phyloP scores from a whole-genome alignment of 1,284 basidiomycete species.

The Moniliophthora roreri region DNA sequence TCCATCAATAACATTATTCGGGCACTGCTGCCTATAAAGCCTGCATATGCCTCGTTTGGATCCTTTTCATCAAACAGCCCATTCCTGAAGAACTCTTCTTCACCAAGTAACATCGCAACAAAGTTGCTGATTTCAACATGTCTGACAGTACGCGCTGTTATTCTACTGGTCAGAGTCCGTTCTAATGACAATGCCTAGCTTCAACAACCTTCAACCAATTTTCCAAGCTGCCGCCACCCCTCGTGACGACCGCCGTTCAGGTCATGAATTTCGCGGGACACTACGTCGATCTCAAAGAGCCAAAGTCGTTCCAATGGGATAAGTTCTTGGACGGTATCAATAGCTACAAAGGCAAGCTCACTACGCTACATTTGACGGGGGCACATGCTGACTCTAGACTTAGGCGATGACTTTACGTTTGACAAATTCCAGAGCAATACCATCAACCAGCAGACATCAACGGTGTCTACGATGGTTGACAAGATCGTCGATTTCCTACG shows the following conservation, averaged over 20 bases:
- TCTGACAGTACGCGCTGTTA: no score
- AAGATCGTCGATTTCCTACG: not conserved
- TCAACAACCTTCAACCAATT: not conserved
- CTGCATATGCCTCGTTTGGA: no score
- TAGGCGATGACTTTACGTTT: slow-evolving; percentile 1
- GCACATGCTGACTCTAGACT: not conserved
- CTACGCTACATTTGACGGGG: not conserved
- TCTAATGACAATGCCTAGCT: no score
- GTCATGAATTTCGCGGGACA: not conserved
- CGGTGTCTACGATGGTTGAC: not conserved
- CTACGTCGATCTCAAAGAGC: not conserved
- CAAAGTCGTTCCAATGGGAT: slow-evolving; percentile 5
- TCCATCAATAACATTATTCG: no score
- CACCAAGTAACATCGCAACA: no score
- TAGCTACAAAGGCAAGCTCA: slow-evolving; percentile 1
- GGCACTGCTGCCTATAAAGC: no score
- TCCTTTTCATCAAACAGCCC: no score
- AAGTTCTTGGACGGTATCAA: not conserved
- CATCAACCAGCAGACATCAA: not conserved
- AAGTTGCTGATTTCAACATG: no score
- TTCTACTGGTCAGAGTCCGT: no score
- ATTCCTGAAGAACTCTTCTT: no score
- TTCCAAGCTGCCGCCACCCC: not conserved
- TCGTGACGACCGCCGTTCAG: not conserved
- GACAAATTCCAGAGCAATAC: slow-evolving; percentile 7